These are phyloP conservation scores for Vitis labrusca DNA, from an alignment of 164 flowering plant genomes.

Conservation along the genomic window DNA sequence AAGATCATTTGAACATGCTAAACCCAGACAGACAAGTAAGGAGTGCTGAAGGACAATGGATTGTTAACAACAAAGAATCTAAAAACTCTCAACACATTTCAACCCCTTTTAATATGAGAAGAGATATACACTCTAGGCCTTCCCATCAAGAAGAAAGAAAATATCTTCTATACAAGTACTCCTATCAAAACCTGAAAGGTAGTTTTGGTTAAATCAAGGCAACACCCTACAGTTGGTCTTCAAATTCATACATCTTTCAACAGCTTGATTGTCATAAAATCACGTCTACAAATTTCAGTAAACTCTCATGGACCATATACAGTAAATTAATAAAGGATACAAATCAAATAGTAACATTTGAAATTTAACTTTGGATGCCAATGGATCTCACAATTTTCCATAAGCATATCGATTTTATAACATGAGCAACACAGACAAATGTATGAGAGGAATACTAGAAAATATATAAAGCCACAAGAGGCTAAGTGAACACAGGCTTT, in stretches of 20 bases:
- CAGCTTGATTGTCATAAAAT: neutral
- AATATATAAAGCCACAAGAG: neutral
- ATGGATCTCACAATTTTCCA: neutral
- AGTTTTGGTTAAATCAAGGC: neutral
- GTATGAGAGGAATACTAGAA: neutral
- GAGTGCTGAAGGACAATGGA: too few species aligned
- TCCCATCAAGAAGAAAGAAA: neutral
- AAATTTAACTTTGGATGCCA: neutral
- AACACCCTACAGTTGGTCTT: neutral
- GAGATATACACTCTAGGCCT: too few species aligned
- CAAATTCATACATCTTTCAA: neutral
- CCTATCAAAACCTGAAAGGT: neutral
- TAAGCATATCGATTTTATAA: neutral
- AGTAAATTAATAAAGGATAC: neutral
- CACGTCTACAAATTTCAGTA: neutral
- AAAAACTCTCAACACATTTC: too few species aligned
- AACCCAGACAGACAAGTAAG: too few species aligned
- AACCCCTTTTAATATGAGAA: too few species aligned
- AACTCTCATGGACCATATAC: neutral
- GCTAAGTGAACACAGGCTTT: neutral
- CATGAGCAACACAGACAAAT: neutral
- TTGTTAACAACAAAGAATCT: too few species aligned
- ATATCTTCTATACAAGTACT: neutral
- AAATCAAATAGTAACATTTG: neutral
- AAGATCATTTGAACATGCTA: too few species aligned